A percentile compares a stretch with the other conserved stretches of the same genome.
phyloP scores from a whole-genome alignment of 139 green algal species.

The Chlorella sp. region DNA sequence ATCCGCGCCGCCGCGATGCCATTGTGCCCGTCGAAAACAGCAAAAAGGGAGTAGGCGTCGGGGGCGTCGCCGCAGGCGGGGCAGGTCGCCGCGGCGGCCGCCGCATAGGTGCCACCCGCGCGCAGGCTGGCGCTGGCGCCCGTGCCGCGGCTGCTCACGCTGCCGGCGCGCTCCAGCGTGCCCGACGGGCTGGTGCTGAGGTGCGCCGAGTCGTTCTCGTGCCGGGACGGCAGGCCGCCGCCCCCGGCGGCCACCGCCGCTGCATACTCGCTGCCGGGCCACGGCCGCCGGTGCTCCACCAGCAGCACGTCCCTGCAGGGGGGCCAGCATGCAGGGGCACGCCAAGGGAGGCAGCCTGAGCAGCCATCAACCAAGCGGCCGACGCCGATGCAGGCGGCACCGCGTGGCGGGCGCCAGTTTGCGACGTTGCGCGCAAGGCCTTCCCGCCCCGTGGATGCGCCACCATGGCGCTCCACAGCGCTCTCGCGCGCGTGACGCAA shows the following conservation, averaged over 20 bases:
- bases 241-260: neutral
- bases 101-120: no score
- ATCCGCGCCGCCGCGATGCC: constrained; percentile 41
- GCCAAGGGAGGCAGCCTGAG: neutral
- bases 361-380: no score
- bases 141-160: neutral
- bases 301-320: constrained; percentile 43
- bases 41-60: constrained; percentile 44
- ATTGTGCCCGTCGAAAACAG: constrained; percentile 74
- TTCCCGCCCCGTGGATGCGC: neutral
- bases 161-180: no score
- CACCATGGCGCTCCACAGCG: neutral
- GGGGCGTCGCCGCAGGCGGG: constrained; percentile 1
- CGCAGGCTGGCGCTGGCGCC: constrained; percentile 6
- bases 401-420: neutral
- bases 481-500: neutral
- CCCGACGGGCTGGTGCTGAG: no score
- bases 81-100: no score
- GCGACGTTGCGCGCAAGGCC: neutral
- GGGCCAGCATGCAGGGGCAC: constrained; percentile 1
- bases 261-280: constrained; percentile 20
- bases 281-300: constrained; percentile 35
- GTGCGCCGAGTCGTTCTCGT: no score
- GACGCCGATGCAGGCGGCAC: no score
- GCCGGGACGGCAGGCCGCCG: neutral